Conservation (phyloP, 2,329 filamentous ascomycete genomes). For the Diaporthe aspalathi region DNA sequence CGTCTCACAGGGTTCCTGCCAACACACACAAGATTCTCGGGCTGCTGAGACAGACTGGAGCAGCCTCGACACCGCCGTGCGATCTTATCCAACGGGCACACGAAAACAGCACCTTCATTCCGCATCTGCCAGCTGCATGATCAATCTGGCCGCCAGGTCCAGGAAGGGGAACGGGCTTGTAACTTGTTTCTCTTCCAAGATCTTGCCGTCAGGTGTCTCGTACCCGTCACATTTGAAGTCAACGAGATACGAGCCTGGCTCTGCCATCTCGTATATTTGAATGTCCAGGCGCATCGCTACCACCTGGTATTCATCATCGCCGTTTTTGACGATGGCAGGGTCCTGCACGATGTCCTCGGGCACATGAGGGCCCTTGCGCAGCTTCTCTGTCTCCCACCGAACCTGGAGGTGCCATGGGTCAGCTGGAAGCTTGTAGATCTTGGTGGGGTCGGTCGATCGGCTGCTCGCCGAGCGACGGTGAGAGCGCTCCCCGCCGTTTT, state of each 20-base stretch:
- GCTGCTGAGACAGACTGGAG: neutral
- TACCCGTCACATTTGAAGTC: conserved; percentile 99
- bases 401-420: conserved; percentile 96
- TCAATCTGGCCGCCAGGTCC: conserved; percentile 90
- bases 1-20: neutral
- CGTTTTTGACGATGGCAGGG: conserved; percentile 49
- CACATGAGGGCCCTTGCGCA: conserved; percentile 53
- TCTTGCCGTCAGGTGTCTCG: conserved; percentile 79
- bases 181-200: conserved; percentile 91
- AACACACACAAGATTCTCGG: neutral
- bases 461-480: conserved; percentile 47
- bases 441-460: conserved; percentile 60
- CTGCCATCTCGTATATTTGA: conserved; percentile 88
- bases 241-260: conserved; percentile 91
- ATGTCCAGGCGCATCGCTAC: conserved; percentile 97
- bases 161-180: conserved; percentile 96
- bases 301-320: conserved; percentile 68
- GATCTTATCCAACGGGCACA: neutral
- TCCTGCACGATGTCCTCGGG: conserved; percentile 45
- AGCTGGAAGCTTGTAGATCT: conserved; percentile 85
- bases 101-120: conserved; percentile 57
- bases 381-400: conserved; percentile 82
- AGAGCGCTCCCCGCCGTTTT: conserved; percentile 51
- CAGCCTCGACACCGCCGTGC: neutral
- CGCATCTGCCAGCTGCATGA: conserved; percentile 90